Evolutionary conservation across 1,284 basidiomycete species (phyloP).

Genomic region (Ceratobasidium sp.): DNA sequence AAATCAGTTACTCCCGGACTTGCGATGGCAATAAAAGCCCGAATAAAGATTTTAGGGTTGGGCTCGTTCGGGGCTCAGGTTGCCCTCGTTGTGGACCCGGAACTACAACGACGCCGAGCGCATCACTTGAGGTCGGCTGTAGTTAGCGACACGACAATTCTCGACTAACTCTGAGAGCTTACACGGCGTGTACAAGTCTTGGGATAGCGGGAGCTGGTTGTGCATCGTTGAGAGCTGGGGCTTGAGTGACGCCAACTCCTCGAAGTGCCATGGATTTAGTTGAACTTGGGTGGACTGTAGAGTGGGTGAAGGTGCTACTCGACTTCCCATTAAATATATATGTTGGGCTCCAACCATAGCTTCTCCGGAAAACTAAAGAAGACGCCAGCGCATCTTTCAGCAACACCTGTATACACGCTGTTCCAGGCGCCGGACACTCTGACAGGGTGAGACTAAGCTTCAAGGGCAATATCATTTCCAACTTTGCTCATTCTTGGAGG

Average conservation of each 20-base stretch:
- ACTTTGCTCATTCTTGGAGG: too few relatives aligned
- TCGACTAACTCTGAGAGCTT: not conserved
- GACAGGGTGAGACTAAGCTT: not conserved
- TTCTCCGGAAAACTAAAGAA: not conserved
- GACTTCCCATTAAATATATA: not conserved
- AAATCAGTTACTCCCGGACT: too few relatives aligned
- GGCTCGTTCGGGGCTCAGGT: too few relatives aligned
- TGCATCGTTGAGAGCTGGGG: not conserved
- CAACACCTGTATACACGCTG: not conserved
- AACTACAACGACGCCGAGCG: too few relatives aligned
- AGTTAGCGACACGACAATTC: too few relatives aligned
- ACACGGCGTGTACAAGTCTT: not conserved
- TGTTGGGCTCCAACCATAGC: not conserved
- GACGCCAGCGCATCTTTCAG: not conserved
- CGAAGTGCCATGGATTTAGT: not conserved
- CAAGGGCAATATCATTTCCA: not conserved
- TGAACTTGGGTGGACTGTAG: not conserved
- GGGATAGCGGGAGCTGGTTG: not conserved
- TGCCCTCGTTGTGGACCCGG: too few relatives aligned
- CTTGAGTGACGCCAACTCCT: not conserved
- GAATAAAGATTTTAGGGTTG: too few relatives aligned
- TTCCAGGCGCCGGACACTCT: not conserved
- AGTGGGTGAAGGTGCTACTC: not conserved
- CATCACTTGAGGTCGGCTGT: too few relatives aligned
- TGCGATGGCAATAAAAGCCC: too few relatives aligned